Evolutionary conservation across 495 filamentous ascomycete species (phyloP).

Genomic region (Xylaria grammica): DNA sequence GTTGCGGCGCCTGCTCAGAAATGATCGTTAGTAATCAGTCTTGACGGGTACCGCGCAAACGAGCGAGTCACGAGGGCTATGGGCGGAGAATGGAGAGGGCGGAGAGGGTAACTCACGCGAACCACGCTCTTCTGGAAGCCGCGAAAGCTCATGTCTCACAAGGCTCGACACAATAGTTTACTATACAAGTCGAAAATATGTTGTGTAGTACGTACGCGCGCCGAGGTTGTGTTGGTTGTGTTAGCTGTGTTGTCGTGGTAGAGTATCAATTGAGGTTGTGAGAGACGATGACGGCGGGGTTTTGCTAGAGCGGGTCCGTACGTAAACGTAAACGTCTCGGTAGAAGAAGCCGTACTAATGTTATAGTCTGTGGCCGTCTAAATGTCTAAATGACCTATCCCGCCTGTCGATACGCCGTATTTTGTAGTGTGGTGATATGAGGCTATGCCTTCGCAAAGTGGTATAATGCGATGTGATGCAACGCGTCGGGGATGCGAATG

Average conservation of each 20-base stretch:
- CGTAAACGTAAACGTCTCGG: constrained; percentile 10
- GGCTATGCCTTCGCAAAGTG: neutral
- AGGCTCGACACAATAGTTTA: neutral
- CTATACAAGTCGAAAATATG: neutral
- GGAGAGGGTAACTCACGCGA: constrained; percentile 61
- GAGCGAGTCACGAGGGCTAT: neutral
- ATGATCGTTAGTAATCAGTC: constrained; percentile 2
- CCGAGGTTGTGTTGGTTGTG: neutral
- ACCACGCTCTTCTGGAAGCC: constrained; percentile 89
- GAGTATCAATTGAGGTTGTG: neutral
- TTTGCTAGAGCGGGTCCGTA: constrained; percentile 14
- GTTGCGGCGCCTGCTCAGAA: constrained; percentile 76
- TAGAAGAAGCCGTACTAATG: no score
- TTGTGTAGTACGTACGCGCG: constrained; percentile 1
- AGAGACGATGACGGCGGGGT: constrained; percentile 7
- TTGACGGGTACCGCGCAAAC: constrained; percentile 8
- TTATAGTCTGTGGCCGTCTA: neutral
- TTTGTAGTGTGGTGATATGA: neutral
- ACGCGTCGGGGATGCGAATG: neutral
- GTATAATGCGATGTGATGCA: constrained; percentile 7
- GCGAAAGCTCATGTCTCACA: constrained; percentile 85
- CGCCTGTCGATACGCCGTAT: neutral
- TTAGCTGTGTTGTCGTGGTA: neutral
- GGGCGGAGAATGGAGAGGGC: neutral
- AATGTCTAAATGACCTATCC: neutral